A percentile compares a stretch with the other conserved stretches of the same genome.
Evolutionary conservation across 306 rosid species (phyloP).

Genomic region (Cucumis hystrix): DNA sequence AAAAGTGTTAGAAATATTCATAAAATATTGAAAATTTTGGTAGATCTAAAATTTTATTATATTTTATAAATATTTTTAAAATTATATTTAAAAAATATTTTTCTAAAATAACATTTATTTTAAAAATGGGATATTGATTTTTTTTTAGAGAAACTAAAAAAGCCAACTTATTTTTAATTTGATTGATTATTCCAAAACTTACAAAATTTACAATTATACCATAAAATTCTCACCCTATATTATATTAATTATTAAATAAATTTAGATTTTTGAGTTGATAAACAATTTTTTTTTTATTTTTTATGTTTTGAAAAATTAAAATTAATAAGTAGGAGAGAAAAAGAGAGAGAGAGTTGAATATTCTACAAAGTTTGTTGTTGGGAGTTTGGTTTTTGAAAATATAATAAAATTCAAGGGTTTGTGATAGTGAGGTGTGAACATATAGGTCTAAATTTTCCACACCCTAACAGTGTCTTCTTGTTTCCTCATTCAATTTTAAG

Average conservation of each 20-base stretch:
- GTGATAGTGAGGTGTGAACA: not conserved
- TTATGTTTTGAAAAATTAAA: too few relatives aligned
- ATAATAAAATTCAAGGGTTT: not conserved
- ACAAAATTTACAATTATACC: not conserved
- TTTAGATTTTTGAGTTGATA: too few relatives aligned
- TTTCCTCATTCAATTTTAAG: not conserved
- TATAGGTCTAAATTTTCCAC: not conserved
- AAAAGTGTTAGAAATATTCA: too few relatives aligned
- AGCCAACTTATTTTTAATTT: not conserved
- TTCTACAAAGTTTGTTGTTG: not conserved
- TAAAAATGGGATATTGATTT: not conserved
- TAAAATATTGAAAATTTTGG: too few relatives aligned
- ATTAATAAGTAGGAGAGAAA: too few relatives aligned
- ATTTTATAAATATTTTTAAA: too few relatives aligned
- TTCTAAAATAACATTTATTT: not conserved
- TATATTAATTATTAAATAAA: too few relatives aligned
- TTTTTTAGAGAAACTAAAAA: not conserved
- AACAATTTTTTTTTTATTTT: too few relatives aligned
- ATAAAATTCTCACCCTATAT: too few relatives aligned
- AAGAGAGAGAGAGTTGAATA: not conserved
- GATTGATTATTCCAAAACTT: too few relatives aligned
- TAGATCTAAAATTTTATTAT: too few relatives aligned
- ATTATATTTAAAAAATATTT: too few relatives aligned
- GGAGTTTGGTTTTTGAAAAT: not conserved
- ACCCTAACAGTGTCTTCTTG: not conserved